These are phyloP conservation scores for Triangularia setosa DNA, from an alignment of 2,329 filamentous ascomycete genomes.

Conservation along the genomic window DNA sequence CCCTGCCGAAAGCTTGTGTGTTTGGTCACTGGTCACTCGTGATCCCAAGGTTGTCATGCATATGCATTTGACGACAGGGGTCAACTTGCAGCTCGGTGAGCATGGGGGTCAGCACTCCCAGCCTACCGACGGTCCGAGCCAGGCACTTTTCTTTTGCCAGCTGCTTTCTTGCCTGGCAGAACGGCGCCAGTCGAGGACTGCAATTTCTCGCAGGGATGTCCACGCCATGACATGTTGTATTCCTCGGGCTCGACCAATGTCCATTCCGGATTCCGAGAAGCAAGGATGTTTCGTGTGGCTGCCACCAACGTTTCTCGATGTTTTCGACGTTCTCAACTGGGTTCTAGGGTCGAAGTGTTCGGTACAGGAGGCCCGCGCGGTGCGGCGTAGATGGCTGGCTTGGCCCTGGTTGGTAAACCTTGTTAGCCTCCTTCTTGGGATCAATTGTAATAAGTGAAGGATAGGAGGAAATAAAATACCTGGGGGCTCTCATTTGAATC, in stretches of 20 bases:
- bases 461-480: background rate
- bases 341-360: background rate
- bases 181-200: background rate
- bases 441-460: background rate
- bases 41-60: background rate
- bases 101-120: background rate
- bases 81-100: background rate
- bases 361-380: background rate
- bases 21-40: background rate
- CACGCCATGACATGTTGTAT: background rate
- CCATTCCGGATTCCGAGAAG: background rate
- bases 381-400: background rate
- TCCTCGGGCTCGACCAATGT: background rate
- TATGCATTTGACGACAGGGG: background rate
- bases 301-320: background rate
- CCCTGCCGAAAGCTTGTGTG: background rate
- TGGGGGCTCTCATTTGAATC: background rate
- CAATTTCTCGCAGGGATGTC: background rate
- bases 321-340: background rate
- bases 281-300: background rate
- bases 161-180: background rate
- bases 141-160: background rate
- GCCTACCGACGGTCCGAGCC: background rate
- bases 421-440: background rate
- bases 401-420: background rate